phyloP scores from a whole-genome alignment of 2,329 filamentous ascomycete genomes.

The Colletotrichum sp. region DNA sequence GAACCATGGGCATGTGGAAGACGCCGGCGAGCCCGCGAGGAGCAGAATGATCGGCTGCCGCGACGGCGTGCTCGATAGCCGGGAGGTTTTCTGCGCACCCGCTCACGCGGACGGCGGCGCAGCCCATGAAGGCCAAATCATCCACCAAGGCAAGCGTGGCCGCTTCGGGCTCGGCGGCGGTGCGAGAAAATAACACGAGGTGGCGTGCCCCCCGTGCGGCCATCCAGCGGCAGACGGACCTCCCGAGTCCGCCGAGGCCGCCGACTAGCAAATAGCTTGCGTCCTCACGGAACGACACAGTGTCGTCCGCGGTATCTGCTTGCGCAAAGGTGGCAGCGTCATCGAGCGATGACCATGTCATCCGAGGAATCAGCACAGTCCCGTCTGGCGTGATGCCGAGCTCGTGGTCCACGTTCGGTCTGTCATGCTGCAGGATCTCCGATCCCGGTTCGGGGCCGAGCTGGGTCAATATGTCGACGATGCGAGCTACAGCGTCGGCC shows the following conservation, averaged over 20 bases:
- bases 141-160: neutral
- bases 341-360: neutral
- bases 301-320: neutral
- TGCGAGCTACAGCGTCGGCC: neutral
- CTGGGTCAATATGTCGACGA: neutral
- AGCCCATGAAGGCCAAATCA: conserved; percentile 13
- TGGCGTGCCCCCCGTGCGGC: conserved; percentile 49
- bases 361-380: neutral
- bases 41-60: neutral
- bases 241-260: conserved; percentile 56
- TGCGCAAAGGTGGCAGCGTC: neutral
- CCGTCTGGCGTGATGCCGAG: neutral
- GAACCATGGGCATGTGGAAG: conserved; percentile 40
- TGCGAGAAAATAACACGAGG: conserved; percentile 53
- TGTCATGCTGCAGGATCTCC: neutral
- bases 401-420: neutral
- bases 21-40: conserved; percentile 35
- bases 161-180: conserved; percentile 28
- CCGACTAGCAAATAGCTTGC: conserved; percentile 62
- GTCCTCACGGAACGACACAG: conserved; percentile 28
- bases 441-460: neutral
- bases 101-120: neutral
- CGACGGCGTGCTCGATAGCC: conserved; percentile 25
- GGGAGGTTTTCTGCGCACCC: conserved; percentile 31
- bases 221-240: conserved; percentile 54